A percentile compares a stretch with the other conserved stretches of the same genome.
phyloP scores from a whole-genome alignment of 768 basidiomycete genomes.

The Nidula microcarpa region DNA sequence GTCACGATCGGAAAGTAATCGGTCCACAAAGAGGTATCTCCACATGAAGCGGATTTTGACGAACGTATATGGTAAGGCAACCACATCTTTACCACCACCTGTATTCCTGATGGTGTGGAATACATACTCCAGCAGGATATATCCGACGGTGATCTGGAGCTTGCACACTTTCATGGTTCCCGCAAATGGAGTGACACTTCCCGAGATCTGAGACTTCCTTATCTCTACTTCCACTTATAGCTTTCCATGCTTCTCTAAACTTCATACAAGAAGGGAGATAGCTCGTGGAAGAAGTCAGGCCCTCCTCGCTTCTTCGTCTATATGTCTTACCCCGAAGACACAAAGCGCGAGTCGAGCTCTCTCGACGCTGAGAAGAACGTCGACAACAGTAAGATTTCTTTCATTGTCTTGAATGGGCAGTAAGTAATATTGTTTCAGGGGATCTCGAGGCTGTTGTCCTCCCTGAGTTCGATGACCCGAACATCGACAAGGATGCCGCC shows the following conservation, averaged over 20 bases:
- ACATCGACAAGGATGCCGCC: constrained; percentile 46
- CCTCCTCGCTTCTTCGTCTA: constrained; percentile 14
- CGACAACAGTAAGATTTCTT: constrained; percentile 12
- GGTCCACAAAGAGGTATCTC: not conserved
- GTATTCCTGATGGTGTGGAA: constrained; percentile 18
- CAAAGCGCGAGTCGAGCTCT: constrained; percentile 20
- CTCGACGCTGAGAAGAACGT: constrained; percentile 24
- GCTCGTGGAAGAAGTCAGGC: constrained; percentile 10
- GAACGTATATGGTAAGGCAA: not conserved
- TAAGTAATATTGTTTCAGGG: constrained; percentile 10
- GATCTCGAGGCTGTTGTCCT: constrained; percentile 22
- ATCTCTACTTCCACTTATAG: constrained; percentile 18
- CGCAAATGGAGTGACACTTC: constrained; percentile 6
- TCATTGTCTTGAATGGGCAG: not conserved
- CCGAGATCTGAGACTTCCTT: constrained; percentile 12
- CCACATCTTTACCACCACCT: not conserved
- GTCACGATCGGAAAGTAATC: not conserved
- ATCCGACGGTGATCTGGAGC: constrained; percentile 9
- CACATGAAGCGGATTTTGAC: not conserved
- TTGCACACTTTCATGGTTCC: not conserved
- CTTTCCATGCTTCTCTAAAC: constrained; percentile 9
- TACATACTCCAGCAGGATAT: constrained; percentile 2
- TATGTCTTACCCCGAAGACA: constrained; percentile 27
- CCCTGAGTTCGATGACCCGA: constrained; percentile 51
- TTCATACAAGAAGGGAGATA: constrained; percentile 24